Percentiles rank a stretch among this genome's conserved stretches.
phyloP scores from a whole-genome alignment of 1,284 basidiomycete species.

The Polyporus tsugae region DNA sequence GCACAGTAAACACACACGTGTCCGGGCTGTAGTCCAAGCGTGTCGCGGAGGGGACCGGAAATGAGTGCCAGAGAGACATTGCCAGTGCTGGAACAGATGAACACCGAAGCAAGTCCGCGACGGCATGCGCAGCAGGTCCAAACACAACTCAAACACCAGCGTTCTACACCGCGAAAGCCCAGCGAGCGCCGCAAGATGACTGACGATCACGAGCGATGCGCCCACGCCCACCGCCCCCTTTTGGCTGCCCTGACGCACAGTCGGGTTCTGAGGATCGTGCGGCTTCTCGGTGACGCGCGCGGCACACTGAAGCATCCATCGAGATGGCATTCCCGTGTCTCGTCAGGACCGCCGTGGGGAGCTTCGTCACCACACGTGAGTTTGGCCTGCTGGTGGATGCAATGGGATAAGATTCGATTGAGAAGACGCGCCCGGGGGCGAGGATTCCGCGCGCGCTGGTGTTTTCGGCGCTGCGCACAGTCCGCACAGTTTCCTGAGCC shows the following conservation, averaged over 20 bases:
- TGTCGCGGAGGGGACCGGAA: background rate
- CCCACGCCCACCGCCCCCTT: background rate
- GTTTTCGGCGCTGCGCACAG: slow-evolving; percentile 49
- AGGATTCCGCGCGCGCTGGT: slow-evolving; percentile 51
- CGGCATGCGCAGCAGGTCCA: background rate
- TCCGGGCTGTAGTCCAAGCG: background rate
- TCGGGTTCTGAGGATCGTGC: background rate
- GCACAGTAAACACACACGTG: background rate
- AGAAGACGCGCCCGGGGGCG: slow-evolving; percentile 41
- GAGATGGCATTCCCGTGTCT: slow-evolving; percentile 37
- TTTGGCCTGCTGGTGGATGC: background rate
- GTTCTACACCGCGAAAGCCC: background rate
- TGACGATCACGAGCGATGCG: background rate
- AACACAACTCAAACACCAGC: background rate
- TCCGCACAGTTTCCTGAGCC: slow-evolving; percentile 47
- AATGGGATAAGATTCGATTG: too few species aligned
- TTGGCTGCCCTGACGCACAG: background rate
- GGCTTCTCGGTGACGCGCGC: slow-evolving; percentile 10
- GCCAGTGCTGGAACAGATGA: background rate
- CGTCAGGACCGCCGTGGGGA: slow-evolving; percentile 45
- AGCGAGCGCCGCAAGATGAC: background rate
- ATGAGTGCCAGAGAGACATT: background rate
- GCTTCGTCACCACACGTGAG: slow-evolving; percentile 38
- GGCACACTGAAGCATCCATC: slow-evolving; percentile 41
- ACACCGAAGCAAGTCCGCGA: background rate